Evolutionary conservation across 345 rosid species (phyloP).

Genomic region (Eucalyptus marginata): DNA sequence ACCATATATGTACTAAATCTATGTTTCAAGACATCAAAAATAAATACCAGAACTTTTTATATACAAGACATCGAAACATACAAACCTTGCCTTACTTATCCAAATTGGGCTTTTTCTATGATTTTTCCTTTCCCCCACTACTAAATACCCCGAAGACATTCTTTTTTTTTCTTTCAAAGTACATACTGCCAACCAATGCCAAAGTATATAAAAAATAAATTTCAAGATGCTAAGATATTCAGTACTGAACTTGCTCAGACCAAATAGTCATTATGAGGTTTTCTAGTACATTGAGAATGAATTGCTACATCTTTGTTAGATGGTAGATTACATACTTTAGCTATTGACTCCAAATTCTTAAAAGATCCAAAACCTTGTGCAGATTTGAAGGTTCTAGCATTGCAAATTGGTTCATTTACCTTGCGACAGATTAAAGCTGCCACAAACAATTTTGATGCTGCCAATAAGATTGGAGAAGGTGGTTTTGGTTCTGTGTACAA

Average conservation of each 20-base stretch:
- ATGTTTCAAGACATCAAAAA: background rate
- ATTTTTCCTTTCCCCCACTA: background rate
- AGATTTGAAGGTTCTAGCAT: background rate
- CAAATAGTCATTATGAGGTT: background rate
- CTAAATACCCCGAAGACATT: background rate
- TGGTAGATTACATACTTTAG: background rate
- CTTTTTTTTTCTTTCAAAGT: background rate
- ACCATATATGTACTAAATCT: background rate
- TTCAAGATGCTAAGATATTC: background rate
- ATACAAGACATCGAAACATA: background rate
- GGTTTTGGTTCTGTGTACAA: background rate
- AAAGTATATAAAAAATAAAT: background rate
- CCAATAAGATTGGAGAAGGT: background rate
- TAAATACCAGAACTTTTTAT: accelerated
- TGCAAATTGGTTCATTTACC: background rate
- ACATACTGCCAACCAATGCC: background rate
- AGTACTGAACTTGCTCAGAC: background rate
- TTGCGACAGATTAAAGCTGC: background rate
- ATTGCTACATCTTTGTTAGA: background rate
- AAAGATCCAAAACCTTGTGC: background rate
- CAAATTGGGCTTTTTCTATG: background rate
- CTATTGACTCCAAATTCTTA: background rate
- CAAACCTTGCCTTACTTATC: background rate
- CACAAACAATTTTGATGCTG: background rate
- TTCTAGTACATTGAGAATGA: background rate